Evolutionary conservation across 768 basidiomycete species (phyloP).

Genomic region (Termitomyces sp.): DNA sequence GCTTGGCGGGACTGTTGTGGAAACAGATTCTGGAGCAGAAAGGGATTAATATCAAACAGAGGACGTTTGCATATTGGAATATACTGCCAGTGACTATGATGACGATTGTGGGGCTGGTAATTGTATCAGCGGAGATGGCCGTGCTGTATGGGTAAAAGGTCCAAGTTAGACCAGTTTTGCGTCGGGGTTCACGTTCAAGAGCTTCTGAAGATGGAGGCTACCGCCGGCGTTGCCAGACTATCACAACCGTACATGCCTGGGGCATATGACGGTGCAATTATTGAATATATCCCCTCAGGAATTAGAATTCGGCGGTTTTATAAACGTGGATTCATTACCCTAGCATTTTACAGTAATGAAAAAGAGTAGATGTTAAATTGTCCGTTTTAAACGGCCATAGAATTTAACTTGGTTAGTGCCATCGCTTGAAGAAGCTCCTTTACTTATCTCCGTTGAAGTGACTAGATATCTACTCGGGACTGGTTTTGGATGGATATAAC

Average conservation of each 20-base stretch:
- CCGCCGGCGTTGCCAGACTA: background rate
- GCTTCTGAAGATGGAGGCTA: background rate
- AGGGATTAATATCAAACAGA: constrained; percentile 52
- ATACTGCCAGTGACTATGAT: constrained; percentile 56
- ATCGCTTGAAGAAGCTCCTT: background rate
- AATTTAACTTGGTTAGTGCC: background rate
- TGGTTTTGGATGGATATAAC: background rate
- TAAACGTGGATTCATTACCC: background rate
- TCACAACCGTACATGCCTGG: background rate
- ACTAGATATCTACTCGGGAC: background rate
- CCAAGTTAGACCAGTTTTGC: background rate
- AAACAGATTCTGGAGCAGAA: constrained; percentile 67
- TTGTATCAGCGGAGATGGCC: constrained; percentile 76
- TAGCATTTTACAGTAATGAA: background rate
- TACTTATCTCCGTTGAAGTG: background rate
- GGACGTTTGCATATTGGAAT: constrained; percentile 73
- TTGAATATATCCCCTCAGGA: background rate
- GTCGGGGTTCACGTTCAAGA: background rate
- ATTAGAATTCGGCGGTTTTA: background rate
- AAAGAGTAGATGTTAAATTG: background rate
- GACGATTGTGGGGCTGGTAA: constrained; percentile 58
- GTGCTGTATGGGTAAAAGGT: constrained; percentile 30
- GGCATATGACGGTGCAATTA: background rate
- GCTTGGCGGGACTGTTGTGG: constrained; percentile 89
- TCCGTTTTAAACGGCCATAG: background rate